phyloP scores from a whole-genome alignment of 331 rosid species.

The Phaseolus coccineus region DNA sequence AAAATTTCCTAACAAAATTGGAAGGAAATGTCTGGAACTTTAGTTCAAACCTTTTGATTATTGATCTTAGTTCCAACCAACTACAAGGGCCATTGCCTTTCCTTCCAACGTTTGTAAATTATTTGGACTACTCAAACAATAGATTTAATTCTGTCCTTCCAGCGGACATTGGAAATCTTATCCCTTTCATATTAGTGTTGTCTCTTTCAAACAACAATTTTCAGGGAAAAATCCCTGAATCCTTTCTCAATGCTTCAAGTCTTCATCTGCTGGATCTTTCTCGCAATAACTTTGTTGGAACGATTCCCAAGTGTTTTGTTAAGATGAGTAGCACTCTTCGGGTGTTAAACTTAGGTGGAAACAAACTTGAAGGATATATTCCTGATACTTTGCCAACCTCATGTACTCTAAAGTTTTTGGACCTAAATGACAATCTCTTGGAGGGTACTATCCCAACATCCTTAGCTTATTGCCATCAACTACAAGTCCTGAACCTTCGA shows the following conservation, averaged over 20 bases:
- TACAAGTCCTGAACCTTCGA: slow-evolving; percentile 59
- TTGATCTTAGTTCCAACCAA: slow-evolving; percentile 46
- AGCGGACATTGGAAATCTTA: no score
- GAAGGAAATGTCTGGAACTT: background rate
- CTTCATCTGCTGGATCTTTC: slow-evolving; percentile 60
- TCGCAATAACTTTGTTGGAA: slow-evolving; percentile 4
- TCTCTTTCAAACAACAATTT: background rate
- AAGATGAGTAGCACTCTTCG: background rate
- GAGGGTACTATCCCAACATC: slow-evolving; percentile 14
- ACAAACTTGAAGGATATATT: background rate
- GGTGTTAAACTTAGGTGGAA: slow-evolving; percentile 54
- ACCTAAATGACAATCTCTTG: slow-evolving; percentile 50
- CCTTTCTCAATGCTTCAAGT: background rate
- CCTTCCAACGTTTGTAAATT: background rate
- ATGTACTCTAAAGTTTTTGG: slow-evolving; percentile 46
- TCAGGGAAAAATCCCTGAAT: no score
- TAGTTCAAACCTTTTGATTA: background rate
- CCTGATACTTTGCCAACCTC: slow-evolving; percentile 25
- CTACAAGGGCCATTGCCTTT: background rate
- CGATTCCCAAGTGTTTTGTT: slow-evolving; percentile 22
- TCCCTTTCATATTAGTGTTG: background rate
- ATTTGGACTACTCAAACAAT: slow-evolving; percentile 27
- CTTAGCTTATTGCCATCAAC: background rate
- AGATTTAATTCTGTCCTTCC: no score
- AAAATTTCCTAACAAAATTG: background rate